A percentile compares a stretch with the other conserved stretches of the same genome.
phyloP scores from a whole-genome alignment of 768 basidiomycete genomes.

The Plicaturopsis crispa region DNA sequence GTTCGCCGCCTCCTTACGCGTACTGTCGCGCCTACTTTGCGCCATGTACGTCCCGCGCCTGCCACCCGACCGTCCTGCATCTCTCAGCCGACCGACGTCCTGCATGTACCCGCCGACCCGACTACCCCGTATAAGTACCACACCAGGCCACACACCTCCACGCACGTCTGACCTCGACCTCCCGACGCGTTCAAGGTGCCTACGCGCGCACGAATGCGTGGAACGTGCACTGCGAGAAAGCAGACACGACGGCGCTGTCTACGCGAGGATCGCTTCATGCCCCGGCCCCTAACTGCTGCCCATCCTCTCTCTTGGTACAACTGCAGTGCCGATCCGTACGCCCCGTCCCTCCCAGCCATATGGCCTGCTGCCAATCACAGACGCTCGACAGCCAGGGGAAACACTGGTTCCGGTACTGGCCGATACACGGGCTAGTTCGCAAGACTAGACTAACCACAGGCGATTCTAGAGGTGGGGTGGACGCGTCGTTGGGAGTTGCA shows the following conservation, averaged over 20 bases:
- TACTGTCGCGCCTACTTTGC: conserved; percentile 9
- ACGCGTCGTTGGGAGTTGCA: no score
- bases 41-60: conserved; percentile 16
- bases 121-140: conserved; percentile 14
- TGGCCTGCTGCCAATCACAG: background rate
- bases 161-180: conserved; percentile 18
- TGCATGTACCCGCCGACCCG: background rate
- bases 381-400: conserved; percentile 7
- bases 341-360: background rate
- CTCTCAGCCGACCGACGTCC: conserved; percentile 2
- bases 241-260: conserved; percentile 8
- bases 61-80: conserved; percentile 11
- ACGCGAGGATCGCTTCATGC: conserved; percentile 7
- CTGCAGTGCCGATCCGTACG: conserved; percentile 17
- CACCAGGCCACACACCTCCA: conserved; percentile 15
- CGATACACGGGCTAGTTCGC: conserved; percentile 11
- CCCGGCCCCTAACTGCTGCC: background rate
- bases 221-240: conserved; percentile 13
- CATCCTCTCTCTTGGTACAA: conserved; percentile 13
- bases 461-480: no score
- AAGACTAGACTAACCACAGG: no score
- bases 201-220: conserved; percentile 10
- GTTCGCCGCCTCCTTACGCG: background rate
- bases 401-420: no score
- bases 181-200: conserved; percentile 4